Evolutionary conservation across 139 green algal genomes (phyloP).

Genomic region (Spirogloea muscicola): DNA sequence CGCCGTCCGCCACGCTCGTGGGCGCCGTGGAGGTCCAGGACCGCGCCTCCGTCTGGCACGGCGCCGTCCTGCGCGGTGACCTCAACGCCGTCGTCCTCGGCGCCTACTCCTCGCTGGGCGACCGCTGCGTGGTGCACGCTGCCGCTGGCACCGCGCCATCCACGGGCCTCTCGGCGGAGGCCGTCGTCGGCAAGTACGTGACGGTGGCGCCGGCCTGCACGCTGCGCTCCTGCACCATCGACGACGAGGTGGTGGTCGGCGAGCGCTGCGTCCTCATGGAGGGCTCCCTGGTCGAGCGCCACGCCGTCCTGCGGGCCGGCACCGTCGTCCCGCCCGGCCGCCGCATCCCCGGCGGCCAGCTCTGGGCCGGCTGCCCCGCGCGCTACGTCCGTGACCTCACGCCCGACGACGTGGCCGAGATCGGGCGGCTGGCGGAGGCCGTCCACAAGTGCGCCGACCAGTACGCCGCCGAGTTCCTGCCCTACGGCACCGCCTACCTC

Average conservation of each 20-base stretch:
- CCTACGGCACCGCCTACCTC: constrained; percentile 46
- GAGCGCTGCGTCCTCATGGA: constrained; percentile 48
- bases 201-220: constrained; percentile 37
- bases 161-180: constrained; percentile 29
- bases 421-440: constrained; percentile 41
- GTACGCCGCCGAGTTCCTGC: constrained; percentile 49
- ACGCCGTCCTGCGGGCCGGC: constrained; percentile 76
- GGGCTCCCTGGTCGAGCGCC: constrained; percentile 61
- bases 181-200: constrained; percentile 48
- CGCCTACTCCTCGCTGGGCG: constrained; percentile 80
- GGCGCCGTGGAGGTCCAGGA: constrained; percentile 84
- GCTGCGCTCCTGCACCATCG: constrained; percentile 47
- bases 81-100: constrained; percentile 85
- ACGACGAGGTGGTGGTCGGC: constrained; percentile 53
- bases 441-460: constrained; percentile 13
- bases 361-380: constrained; percentile 89
- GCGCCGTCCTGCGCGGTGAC: constrained; percentile 81
- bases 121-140: constrained; percentile 85
- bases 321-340: constrained; percentile 72
- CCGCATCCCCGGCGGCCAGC: constrained; percentile 69
- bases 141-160: constrained; percentile 65
- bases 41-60: constrained; percentile 84
- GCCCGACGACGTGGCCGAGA: constrained; percentile 42
- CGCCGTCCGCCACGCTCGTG: constrained; percentile 80
- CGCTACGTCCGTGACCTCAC: constrained; percentile 53